Conservation (phyloP, 306 rosid genomes). For the Quillaja saponaria region DNA sequence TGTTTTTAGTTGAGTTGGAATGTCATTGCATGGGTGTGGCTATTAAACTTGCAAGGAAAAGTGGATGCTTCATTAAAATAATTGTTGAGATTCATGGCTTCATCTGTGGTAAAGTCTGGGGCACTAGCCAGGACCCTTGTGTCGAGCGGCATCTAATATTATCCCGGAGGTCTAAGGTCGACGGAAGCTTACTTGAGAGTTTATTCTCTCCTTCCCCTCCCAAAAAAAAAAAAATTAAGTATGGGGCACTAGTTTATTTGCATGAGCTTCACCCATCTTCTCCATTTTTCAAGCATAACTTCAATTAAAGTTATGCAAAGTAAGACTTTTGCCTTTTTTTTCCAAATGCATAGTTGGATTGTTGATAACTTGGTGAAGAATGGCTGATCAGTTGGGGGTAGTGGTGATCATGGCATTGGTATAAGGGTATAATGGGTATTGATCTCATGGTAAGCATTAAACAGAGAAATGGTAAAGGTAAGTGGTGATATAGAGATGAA, state of each 20-base stretch:
- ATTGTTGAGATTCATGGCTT: conserved; percentile 28
- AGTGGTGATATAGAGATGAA: background rate
- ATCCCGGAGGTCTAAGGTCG: too few relatives aligned
- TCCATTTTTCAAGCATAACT: conserved; percentile 70
- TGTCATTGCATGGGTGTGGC: conserved; percentile 16
- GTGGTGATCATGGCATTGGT: background rate
- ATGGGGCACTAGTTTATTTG: conserved; percentile 62
- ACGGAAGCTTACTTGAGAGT: too few relatives aligned
- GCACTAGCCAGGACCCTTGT: too few relatives aligned
- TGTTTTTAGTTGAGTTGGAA: background rate
- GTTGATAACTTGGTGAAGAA: too few relatives aligned
- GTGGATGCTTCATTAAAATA: conserved; percentile 2
- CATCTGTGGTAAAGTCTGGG: conserved; percentile 54
- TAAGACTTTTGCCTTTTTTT: conserved; percentile 33
- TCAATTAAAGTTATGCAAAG: conserved; percentile 78
- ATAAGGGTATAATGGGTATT: conserved; percentile 4
- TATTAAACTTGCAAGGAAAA: conserved; percentile 19
- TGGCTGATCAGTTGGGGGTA: background rate
- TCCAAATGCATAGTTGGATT: background rate
- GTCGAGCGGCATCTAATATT: too few relatives aligned
- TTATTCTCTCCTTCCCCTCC: too few relatives aligned
- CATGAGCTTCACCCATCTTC: conserved; percentile 58
- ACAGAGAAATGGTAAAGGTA: conserved; percentile 1
- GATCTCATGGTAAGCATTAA: background rate
- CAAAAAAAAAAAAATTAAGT: too few relatives aligned